Evolutionary conservation across 768 basidiomycete species (phyloP).

Genomic region (Rhodosporidiobolus sp.): DNA sequence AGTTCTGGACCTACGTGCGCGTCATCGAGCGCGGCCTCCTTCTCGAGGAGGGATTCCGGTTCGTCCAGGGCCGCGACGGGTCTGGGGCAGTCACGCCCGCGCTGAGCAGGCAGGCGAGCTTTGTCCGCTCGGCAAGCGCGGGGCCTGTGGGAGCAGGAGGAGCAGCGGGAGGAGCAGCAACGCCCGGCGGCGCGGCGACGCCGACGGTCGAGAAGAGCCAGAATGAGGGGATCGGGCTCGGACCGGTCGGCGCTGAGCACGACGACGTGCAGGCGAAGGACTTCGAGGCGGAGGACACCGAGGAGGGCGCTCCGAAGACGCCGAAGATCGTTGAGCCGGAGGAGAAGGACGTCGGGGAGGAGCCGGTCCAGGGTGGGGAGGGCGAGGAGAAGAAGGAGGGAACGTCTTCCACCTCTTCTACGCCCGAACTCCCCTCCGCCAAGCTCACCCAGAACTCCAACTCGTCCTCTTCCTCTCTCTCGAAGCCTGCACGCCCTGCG

Average conservation of each 20-base stretch:
- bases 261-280: constrained; percentile 15
- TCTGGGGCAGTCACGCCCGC: not conserved
- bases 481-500: constrained; percentile 20
- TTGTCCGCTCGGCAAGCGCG: not conserved
- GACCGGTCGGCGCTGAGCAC: not conserved
- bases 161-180: not conserved
- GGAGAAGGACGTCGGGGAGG: constrained; percentile 15
- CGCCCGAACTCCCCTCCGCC: not conserved
- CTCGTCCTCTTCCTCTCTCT: constrained; percentile 14
- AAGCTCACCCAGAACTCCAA: not conserved
- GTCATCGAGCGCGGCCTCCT: constrained; percentile 41
- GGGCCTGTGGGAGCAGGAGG: not conserved
- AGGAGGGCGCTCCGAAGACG: constrained; percentile 50
- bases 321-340: constrained; percentile 32
- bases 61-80: constrained; percentile 21
- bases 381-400: constrained; percentile 58
- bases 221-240: constrained; percentile 1
- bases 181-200: not conserved
- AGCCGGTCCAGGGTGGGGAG: constrained; percentile 60
- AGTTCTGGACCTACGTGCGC: constrained; percentile 45
- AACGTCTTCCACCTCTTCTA: constrained; percentile 10
- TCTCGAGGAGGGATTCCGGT: constrained; percentile 41
- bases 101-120: constrained; percentile 8
- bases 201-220: not conserved
- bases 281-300: constrained; percentile 35